Conservation (phyloP, 305 asterid species). For the Plantago lanceolata region DNA sequence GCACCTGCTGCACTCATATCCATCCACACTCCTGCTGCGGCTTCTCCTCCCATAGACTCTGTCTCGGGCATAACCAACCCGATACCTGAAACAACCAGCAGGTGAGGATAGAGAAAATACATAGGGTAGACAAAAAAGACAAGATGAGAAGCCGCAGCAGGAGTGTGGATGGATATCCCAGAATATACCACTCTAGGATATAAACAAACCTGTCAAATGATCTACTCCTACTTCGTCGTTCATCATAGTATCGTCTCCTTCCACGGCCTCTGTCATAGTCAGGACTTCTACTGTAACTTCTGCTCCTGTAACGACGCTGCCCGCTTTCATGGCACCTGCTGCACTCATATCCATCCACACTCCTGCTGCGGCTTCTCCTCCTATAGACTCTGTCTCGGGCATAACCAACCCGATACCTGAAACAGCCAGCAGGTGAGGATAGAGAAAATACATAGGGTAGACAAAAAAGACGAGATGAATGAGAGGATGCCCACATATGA, state of each 20-base stretch:
- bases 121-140: background rate
- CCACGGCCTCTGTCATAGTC: conserved; percentile 20
- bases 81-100: conserved; percentile 26
- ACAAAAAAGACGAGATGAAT: background rate
- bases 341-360: conserved; percentile 22
- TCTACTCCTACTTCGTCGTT: conserved; percentile 23
- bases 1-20: conserved; percentile 23
- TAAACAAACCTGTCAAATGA: conserved; percentile 27
- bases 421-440: background rate
- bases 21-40: conserved; percentile 31
- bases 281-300: conserved; percentile 23
- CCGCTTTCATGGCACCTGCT: conserved; percentile 21
- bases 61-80: conserved; percentile 55
- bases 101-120: background rate
- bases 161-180: too few species aligned
- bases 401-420: conserved; percentile 45
- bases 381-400: conserved; percentile 59
- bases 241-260: conserved; percentile 17
- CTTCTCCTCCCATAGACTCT: conserved; percentile 67
- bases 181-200: background rate
- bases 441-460: background rate
- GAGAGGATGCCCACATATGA: background rate
- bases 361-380: conserved; percentile 56
- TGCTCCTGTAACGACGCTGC: conserved; percentile 14
- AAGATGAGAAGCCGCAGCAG: too few species aligned